Base-by-base conservation (phyloP, 345 rosid genomes). In the Fremontodendron californicum region DNA sequence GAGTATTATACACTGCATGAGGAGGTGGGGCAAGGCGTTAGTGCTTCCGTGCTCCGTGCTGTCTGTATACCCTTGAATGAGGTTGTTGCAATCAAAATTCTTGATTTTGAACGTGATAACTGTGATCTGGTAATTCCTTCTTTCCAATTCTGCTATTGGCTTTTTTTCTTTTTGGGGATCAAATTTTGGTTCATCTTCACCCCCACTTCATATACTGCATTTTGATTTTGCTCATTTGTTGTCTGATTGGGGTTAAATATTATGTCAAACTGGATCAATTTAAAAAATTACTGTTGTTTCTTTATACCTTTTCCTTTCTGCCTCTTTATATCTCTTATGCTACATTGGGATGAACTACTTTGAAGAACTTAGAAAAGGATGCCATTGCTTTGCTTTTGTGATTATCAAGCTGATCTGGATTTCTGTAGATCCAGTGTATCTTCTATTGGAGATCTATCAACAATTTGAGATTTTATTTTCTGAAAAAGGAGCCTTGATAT, bases 71-170 rank as follows among this genome's bases (percentile, higher is more conserved):
- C 97, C 0, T 81, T 87, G 75, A 85, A 87, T 60, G 96, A 95
- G 82, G 77, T 93, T 71, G 96, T 95, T 61, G 97, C 98, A 39
- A 89, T 95, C 81, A 95, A 95, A 91, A 92, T 95, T 84, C 97
- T 95, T 67, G 99, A 95, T 81, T 95, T 95, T 52, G 99, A 95
- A 81, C 96, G 99, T 31, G 92, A 89, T 74, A 93, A 93, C 76
- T 84, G 86, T 79, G 98, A 95, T 82, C 88, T 95, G 93, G 99
- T 94, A 82, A 60, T 72, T 35, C 33, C n/a, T 27, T 51, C 51
- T 25, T 74, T 40, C 25, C 1, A 1, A 4, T 57, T 54, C 80
- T 37, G 48, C 76, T 78, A 37, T 37, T 75, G 35, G 48, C 55
- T 64, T 40, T 7, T 37, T n/a, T 27, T 11, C 10, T 23, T 16